Evolutionary conservation across 495 filamentous ascomycete species (phyloP), one percentile per base, ranked within the genome.

Genomic region (Lepraria neglecta): DNA sequence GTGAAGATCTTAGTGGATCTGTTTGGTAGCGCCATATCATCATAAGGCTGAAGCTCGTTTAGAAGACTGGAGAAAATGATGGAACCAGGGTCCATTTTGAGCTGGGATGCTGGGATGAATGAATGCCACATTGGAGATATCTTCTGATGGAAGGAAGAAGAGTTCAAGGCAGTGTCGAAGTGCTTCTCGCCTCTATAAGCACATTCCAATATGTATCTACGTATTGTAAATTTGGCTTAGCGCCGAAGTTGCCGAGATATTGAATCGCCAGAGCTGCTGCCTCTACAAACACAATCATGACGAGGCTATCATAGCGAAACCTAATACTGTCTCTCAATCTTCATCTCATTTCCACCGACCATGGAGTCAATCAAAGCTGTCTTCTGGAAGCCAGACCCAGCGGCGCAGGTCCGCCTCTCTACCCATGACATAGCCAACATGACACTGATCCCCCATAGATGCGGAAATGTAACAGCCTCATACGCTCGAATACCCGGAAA

Each of bases 401-500:
- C 92, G 72, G 87, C 83, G 40, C 94, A 98, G 79, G 92, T 95
- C 75, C 52, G 72, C 62, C 51, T 40, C 17, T 38, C 53, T 42
- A 27, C 15, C 9, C 24, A 38, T 6, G 38, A 28, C 24, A 48
- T 19, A 6, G 21, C 19, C 19, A 12, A 31, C 14, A 9, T 21
- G 27, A 27, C 44, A 42, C 59, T 61, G 42, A 63, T n/a, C 35
- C 31, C 53, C 24, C 21, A 46, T 61, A 96, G 92, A 87, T 92
- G 78, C 85, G 92, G 61, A 97, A 97, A 88, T 97, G 94, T 72
- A 97, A 97, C 76, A 74, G 82, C 59, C 83, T 98, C 60, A 88
- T 98, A 67, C 90, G 94, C 58, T 72, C 82, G 68, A 97, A 98
- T 76, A 88, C 90, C 59, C 90, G 94, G 65, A 92, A 96, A 71